Evolutionary conservation across 1,284 basidiomycete genomes (phyloP).

Genomic region (Spongispora temasekensis): DNA sequence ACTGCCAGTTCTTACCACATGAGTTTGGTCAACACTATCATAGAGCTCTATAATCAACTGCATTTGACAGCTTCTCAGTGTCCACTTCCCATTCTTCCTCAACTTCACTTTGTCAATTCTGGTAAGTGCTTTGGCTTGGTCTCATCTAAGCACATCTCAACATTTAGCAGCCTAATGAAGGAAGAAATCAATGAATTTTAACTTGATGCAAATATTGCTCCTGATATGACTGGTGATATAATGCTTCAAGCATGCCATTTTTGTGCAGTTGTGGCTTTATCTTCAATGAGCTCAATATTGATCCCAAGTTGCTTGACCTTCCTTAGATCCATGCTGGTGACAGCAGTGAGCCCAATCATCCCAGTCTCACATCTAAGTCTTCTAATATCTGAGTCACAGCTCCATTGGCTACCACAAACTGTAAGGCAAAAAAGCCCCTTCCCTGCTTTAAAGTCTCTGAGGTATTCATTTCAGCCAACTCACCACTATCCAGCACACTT

Average conservation of each 20-base stretch:
- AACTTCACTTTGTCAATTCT: background rate
- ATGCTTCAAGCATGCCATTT: background rate
- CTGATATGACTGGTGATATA: background rate
- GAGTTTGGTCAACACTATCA: background rate
- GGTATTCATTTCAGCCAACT: too few species aligned
- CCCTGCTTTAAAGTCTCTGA: too few species aligned
- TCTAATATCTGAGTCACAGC: background rate
- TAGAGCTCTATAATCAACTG: background rate
- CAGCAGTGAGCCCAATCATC: too few species aligned
- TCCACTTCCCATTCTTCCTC: background rate
- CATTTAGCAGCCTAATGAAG: background rate
- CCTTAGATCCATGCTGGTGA: background rate
- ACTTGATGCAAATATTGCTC: background rate
- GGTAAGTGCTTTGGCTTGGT: background rate
- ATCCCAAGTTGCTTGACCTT: background rate
- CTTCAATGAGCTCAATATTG: background rate
- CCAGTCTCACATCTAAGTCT: too few species aligned
- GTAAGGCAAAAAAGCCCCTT: too few species aligned
- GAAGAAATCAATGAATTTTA: background rate
- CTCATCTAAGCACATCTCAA: background rate
- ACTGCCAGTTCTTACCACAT: background rate
- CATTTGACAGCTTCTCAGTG: background rate
- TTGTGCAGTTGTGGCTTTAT: background rate
- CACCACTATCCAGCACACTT: too few species aligned
- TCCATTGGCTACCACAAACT: background rate